phyloP scores from a whole-genome alignment of 768 basidiomycete genomes.

The Boletus sp. region DNA sequence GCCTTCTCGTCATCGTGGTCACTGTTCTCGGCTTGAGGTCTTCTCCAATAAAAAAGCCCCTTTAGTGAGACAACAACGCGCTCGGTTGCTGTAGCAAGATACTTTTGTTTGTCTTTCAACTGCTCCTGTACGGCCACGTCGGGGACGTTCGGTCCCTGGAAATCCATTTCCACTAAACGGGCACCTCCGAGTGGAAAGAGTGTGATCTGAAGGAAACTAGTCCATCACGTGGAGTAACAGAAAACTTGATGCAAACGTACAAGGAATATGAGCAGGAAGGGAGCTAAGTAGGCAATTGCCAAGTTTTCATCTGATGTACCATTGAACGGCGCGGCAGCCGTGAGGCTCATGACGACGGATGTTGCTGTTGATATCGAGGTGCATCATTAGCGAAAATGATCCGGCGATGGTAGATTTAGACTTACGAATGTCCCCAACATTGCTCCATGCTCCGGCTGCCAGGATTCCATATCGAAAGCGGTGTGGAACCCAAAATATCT shows the following conservation, averaged over 20 bases:
- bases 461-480: constrained; percentile 71
- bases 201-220: constrained; percentile 42
- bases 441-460: constrained; percentile 67
- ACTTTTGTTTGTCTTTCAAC: constrained; percentile 38
- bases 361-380: constrained; percentile 45
- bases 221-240: neutral
- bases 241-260: constrained; percentile 33
- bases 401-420: neutral
- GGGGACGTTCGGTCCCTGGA: constrained; percentile 59
- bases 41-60: neutral
- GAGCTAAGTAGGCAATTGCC: constrained; percentile 65
- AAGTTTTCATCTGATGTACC: constrained; percentile 55
- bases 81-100: constrained; percentile 12
- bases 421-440: constrained; percentile 71
- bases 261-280: constrained; percentile 58
- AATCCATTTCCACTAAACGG: constrained; percentile 59
- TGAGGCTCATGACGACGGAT: constrained; percentile 62
- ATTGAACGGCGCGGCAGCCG: constrained; percentile 60
- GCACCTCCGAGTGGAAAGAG: constrained; percentile 64
- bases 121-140: constrained; percentile 52
- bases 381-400: neutral
- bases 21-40: neutral
- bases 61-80: constrained; percentile 3
- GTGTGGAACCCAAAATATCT: constrained; percentile 76
- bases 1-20: constrained; percentile 11